Conservation (phyloP, 2,329 filamentous ascomycete genomes). For the Thelonectria olida region DNA sequence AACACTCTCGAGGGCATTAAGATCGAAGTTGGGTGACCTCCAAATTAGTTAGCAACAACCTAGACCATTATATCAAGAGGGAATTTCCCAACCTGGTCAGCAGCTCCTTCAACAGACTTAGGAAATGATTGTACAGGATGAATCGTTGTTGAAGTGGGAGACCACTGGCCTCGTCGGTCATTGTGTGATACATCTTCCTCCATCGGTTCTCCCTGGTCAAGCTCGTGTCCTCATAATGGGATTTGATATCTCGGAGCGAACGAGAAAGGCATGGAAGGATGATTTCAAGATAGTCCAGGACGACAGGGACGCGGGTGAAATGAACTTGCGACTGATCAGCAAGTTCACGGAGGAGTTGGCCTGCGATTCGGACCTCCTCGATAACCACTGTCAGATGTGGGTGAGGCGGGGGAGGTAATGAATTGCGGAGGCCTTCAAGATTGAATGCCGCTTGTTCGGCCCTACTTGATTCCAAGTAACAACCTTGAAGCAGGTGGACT, state of each 20-base stretch:
- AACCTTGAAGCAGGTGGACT: conserved; percentile 58
- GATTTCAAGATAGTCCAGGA: conserved; percentile 65
- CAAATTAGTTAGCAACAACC: conserved; percentile 25
- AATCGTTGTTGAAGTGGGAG: conserved; percentile 63
- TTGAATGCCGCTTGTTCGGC: conserved; percentile 57
- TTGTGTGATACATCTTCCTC: conserved; percentile 66
- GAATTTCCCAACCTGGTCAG: conserved; percentile 56
- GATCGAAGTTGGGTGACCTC: conserved; percentile 61
- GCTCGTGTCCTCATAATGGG: conserved; percentile 60
- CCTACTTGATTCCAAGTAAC: conserved; percentile 63
- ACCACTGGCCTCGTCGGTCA: conserved; percentile 62
- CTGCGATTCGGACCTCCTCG: conserved; percentile 55
- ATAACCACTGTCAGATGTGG: conserved; percentile 58
- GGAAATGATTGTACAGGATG: conserved; percentile 63
- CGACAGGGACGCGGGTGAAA: conserved; percentile 56
- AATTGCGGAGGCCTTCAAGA: conserved; percentile 59
- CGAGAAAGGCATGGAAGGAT: conserved; percentile 64
- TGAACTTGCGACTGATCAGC: conserved; percentile 64
- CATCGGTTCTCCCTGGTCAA: conserved; percentile 60
- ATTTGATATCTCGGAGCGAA: conserved; percentile 62
- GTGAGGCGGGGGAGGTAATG: conserved; percentile 54
- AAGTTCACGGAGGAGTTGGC: conserved; percentile 61
- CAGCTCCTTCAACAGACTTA: conserved; percentile 59
- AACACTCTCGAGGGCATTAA: conserved; percentile 61
- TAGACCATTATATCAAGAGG: background rate